These are phyloP conservation scores for Penicillium olsonii DNA, from an alignment of 2,329 filamentous ascomycete species.

Conservation along the genomic window DNA sequence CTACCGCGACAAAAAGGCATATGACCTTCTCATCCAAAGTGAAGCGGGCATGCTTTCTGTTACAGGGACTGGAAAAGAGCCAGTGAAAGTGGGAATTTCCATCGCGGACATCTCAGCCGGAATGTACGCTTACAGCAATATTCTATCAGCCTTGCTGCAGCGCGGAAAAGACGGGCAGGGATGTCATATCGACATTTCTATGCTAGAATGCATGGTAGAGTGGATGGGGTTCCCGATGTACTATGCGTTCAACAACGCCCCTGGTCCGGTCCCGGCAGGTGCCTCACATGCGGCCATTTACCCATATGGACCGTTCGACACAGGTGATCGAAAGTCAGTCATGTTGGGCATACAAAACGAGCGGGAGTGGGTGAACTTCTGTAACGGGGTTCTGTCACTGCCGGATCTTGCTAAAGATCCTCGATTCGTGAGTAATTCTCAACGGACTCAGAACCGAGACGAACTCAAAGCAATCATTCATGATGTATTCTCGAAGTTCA, in stretches of 20 bases:
- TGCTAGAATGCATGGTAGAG: constrained; percentile 61
- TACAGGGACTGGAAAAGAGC: constrained; percentile 49
- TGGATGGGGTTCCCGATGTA: constrained; percentile 62
- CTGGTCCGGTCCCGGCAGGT: constrained; percentile 48
- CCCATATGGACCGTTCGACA: constrained; percentile 58
- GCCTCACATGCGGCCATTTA: constrained; percentile 59
- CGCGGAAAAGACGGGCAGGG: constrained; percentile 53
- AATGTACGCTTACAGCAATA: constrained; percentile 56
- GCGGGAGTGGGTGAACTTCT: constrained; percentile 56
- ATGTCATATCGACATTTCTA: constrained; percentile 56
- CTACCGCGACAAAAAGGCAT: constrained; percentile 57
- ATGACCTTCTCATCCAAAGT: constrained; percentile 58
- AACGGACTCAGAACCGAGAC: constrained; percentile 50
- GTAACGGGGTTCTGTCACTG: constrained; percentile 48
- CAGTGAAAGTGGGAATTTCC: constrained; percentile 56
- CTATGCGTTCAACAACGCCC: constrained; percentile 52
- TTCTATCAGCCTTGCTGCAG: constrained; percentile 53
- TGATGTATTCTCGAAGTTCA: constrained; percentile 42
- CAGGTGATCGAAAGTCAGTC: constrained; percentile 50
- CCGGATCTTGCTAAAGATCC: constrained; percentile 46
- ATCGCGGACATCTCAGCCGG: constrained; percentile 58
- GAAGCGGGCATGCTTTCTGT: constrained; percentile 56
- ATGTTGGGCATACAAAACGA: constrained; percentile 63
- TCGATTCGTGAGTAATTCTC: constrained; percentile 51
- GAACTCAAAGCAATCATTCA: constrained; percentile 51